Evolutionary conservation across 2,329 filamentous ascomycete species (phyloP), one percentile per base, ranked within the genome.

Genomic region (Tolypocladium endophyticum): DNA sequence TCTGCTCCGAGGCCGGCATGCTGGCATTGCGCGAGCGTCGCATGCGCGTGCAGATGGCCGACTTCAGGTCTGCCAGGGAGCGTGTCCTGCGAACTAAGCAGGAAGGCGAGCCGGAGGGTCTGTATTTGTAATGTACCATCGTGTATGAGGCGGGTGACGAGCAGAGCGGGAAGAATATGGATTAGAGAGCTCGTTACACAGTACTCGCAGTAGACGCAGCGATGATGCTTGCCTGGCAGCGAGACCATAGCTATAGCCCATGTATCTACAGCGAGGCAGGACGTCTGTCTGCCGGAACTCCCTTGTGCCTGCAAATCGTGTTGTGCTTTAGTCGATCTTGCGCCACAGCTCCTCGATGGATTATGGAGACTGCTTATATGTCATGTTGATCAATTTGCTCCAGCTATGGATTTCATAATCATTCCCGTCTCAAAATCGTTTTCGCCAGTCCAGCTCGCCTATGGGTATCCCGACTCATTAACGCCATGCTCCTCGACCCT

Each of bases 21-120:
- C 86, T 97, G 84, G 94, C 94, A 25, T 80, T 99, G 64, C 86
- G 94, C 67, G 94, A 99, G 79, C 85, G 94, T 64, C 87, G 94
- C 71, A 99, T 99, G 94, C 87, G 93, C 59, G 94, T 99, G 61
- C 93, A 97, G 76, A 99, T 99, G 94, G 90, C 92, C 9, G 94
- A 99, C 76, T 99, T 99, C 82, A 82, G 94, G 59, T 83, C 91
- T 60, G 94, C 94, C 30, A 85, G 93, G 68, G 94, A 99, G 78
- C 87, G 91, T 65, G 95, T 99, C 63, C 82, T 99, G 74, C 95
- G 96, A 80, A 99, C 95, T 56, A 99, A 99, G 87, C 94, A 89
- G 71, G 94, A 99, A 80, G 93, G 93, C 67, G 95, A 97, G 78
- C 94, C 95, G 0, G 94, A 99, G 79, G 94, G 94, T 67, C 78